Percentiles rank a stretch among this genome's conserved stretches.
These are phyloP conservation scores for Tetrastigma voinierianum DNA, from an alignment of 164 flowering plant genomes.

Conservation along the genomic window DNA sequence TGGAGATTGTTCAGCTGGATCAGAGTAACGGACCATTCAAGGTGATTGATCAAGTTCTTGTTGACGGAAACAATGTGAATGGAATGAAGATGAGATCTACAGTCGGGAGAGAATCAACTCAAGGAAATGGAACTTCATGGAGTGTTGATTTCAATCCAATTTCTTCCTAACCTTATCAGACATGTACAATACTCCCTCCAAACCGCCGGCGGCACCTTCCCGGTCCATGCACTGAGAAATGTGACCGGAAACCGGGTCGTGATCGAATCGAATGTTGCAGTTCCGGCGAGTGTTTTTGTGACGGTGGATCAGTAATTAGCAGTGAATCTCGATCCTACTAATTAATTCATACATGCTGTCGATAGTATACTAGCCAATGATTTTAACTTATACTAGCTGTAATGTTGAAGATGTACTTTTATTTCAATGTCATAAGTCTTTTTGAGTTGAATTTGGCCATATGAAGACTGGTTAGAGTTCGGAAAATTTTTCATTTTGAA, in stretches of 20 bases:
- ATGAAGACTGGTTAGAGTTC: too few relatives aligned
- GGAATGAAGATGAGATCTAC: constrained; percentile 67
- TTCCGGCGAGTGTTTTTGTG: constrained; percentile 52
- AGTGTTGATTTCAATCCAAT: constrained; percentile 49
- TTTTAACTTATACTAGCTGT: too few relatives aligned
- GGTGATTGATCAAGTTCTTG: constrained; percentile 58
- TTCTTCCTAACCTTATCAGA: constrained; percentile 56
- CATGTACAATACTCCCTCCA: constrained; percentile 67
- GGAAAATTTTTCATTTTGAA: too few relatives aligned
- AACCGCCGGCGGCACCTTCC: constrained; percentile 32
- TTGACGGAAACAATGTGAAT: constrained; percentile 61
- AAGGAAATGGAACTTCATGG: constrained; percentile 70
- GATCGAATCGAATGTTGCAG: constrained; percentile 51
- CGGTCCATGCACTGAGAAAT: constrained; percentile 59
- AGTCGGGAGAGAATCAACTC: constrained; percentile 42
- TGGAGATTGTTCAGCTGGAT: constrained; percentile 74
- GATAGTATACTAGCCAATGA: too few relatives aligned
- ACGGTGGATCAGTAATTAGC: constrained; percentile 70
- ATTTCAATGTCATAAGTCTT: too few relatives aligned
- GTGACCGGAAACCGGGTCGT: constrained; percentile 55
- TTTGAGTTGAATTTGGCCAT: too few relatives aligned
- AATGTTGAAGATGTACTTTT: too few relatives aligned
- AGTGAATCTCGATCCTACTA: constrained; percentile 21
- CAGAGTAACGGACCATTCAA: constrained; percentile 49
- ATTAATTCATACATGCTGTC: too few relatives aligned